These are phyloP conservation scores for Echites panduratus DNA, from an alignment of 257 asterid species.

Conservation along the genomic window DNA sequence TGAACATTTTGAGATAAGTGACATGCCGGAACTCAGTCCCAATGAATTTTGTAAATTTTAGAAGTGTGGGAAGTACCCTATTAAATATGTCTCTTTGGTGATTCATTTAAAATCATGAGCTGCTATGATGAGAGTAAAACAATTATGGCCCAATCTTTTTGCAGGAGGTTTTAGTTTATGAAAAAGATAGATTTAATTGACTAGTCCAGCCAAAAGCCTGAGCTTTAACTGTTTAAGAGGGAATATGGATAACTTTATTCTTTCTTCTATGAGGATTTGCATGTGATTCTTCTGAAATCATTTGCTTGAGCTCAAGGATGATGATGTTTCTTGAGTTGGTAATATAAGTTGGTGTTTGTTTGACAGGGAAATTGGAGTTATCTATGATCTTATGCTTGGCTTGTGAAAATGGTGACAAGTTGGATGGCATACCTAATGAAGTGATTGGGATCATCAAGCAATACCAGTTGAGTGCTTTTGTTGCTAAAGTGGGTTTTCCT, in stretches of 20 bases:
- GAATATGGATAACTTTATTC: not conserved
- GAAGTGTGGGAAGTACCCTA: not conserved
- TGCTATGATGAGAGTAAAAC: not conserved
- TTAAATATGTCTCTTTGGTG: not conserved
- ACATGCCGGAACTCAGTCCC: not conserved
- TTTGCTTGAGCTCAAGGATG: not conserved
- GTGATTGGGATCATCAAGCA: conserved; percentile 61
- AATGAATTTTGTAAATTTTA: not conserved
- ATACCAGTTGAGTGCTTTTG: conserved; percentile 87
- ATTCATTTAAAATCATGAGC: not conserved
- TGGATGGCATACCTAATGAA: conserved; percentile 39
- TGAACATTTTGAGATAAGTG: not conserved
- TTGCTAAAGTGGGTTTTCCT: conserved; percentile 66
- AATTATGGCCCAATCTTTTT: not conserved
- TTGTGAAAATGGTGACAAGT: conserved; percentile 30
- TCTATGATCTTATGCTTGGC: conserved; percentile 56
- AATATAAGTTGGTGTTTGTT: conserved; percentile 14
- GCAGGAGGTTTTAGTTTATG: not conserved
- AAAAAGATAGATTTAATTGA: not conserved
- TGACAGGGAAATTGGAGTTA: conserved; percentile 59
- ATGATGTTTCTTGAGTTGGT: conserved; percentile 11
- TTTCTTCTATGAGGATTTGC: not conserved
- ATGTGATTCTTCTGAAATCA: not conserved
- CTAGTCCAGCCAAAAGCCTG: not conserved
- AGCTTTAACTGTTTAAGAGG: not conserved